Conservation (phyloP, 139 green algal species). For the Chlamydomonas sphaeroides region DNA sequence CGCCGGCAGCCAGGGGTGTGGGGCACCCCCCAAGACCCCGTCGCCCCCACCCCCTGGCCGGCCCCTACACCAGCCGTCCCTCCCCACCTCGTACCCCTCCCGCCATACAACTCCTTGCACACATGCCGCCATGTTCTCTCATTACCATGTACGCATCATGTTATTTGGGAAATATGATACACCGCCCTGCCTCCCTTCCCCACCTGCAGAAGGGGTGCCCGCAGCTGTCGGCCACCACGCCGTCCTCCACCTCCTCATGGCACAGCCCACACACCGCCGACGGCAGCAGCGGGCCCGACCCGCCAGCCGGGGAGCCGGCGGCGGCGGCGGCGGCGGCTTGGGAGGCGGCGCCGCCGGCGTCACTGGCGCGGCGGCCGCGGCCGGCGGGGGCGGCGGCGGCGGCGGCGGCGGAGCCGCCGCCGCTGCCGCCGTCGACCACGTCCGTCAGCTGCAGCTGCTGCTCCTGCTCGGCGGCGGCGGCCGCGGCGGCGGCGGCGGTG, state of each 20-base stretch:
- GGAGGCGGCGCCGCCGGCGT: conserved; percentile 2
- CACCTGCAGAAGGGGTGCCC: conserved; percentile 89
- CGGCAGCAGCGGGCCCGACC: background rate
- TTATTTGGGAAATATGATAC: too few relatives aligned
- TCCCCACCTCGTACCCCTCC: too few relatives aligned
- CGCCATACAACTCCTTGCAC: too few relatives aligned
- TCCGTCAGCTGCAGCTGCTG: background rate
- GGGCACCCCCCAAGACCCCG: too few relatives aligned
- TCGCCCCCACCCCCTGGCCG: too few relatives aligned
- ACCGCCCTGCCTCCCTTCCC: too few relatives aligned
- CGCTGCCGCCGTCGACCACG: background rate
- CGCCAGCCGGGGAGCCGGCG: background rate
- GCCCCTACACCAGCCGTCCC: too few relatives aligned
- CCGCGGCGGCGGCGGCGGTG: background rate
- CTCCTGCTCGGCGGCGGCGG: background rate
- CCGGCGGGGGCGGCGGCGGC: background rate
- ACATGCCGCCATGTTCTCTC: too few relatives aligned
- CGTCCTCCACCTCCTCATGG: conserved; percentile 80
- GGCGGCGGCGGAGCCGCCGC: background rate
- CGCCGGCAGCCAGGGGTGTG: too few relatives aligned
- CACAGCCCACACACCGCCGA: conserved; percentile 74
- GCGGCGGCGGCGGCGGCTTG: background rate
- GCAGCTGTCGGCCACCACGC: conserved; percentile 64
- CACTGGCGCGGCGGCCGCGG: background rate
- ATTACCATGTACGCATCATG: too few relatives aligned